Evolutionary conservation across 164 flowering plant genomes (phyloP).

Genomic region (Echeveria elegans): DNA sequence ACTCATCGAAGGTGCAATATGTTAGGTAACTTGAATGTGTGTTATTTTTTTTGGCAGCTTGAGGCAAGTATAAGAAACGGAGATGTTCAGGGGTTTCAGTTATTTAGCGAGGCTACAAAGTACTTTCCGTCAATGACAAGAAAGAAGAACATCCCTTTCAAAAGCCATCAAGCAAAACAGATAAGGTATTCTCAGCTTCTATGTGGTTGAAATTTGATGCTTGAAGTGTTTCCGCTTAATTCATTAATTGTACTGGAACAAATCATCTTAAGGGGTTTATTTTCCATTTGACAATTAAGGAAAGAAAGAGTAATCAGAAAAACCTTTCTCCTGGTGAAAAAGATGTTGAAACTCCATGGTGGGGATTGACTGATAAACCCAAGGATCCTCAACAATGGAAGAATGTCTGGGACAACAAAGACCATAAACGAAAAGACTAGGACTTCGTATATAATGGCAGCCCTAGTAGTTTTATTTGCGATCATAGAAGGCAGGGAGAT

Average conservation of each 20-base stretch:
- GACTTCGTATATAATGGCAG: background rate
- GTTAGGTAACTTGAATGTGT: background rate
- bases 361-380: constrained; percentile 3
- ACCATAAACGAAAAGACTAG: background rate
- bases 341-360: constrained; percentile 1
- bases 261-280: background rate
- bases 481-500: background rate
- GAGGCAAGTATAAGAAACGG: constrained; percentile 80
- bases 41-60: constrained; percentile 31
- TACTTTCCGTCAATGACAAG: constrained; percentile 18
- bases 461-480: background rate
- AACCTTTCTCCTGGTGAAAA: background rate
- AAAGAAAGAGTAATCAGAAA: background rate
- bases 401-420: background rate
- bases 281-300: background rate
- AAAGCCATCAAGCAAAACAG: constrained; percentile 14
- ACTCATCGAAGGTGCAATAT: background rate
- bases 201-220: too few species aligned
- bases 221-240: background rate
- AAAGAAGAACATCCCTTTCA: constrained; percentile 24
- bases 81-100: constrained; percentile 54
- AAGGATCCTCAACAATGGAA: constrained; percentile 6
- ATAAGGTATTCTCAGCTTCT: constrained; percentile 26
- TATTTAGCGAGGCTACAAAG: constrained; percentile 36
- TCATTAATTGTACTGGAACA: background rate